Evolutionary conservation across 2,329 filamentous ascomycete genomes (phyloP), one percentile per base, ranked within the genome.

Genomic region (Phyllosticta paracitricarpa): DNA sequence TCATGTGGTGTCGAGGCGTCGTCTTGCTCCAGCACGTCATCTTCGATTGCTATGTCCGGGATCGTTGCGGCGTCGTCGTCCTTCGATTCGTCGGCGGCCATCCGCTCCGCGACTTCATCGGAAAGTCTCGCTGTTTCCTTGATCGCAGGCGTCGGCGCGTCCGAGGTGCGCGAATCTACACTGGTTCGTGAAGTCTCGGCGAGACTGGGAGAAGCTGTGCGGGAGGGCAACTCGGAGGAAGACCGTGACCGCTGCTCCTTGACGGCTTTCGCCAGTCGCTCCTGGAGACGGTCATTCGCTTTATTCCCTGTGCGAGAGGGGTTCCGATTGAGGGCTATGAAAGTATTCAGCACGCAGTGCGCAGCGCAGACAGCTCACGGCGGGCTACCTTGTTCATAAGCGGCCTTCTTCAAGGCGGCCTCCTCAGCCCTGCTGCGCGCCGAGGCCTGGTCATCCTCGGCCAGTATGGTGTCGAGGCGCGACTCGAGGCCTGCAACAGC

Each of bases 401-500:
- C 63, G 62, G 61, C 66, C 19, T 72, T 69, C 26, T 69, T 66
- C 58, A 70, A 71, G 60, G 71, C 69, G 19, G 72, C 68, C 51
- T 77, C 73, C 30, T 73, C 70, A 33, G 73, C 66, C 62, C 75
- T 76, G 61, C 71, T 72, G 63, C 72, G 76, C 57, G 75, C 78
- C 57, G 75, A 74, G 33, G 74, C 73, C 56, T 84, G 83, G 53
- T 87, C 85, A 61, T 89, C 86, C 66, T 97, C 92, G 59, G 91
- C 86, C 63, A 99, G 82, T 62, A 99, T 96, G 57, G 84, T 92
- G 73, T 99, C 94, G 63, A 99, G 83, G 53, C 89, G 86, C 63
- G 92, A 95, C 77, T 99, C 94, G 62, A 99, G 89, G 63, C 92
- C 92, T 60, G 92, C 91, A 63, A 97, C 91, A 65, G 93, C 92